A percentile compares a stretch with the other conserved stretches of the same genome.
These are phyloP conservation scores for Blastomyces gilchristii DNA, from an alignment of 2,329 filamentous ascomycete species.

Conservation along the genomic window DNA sequence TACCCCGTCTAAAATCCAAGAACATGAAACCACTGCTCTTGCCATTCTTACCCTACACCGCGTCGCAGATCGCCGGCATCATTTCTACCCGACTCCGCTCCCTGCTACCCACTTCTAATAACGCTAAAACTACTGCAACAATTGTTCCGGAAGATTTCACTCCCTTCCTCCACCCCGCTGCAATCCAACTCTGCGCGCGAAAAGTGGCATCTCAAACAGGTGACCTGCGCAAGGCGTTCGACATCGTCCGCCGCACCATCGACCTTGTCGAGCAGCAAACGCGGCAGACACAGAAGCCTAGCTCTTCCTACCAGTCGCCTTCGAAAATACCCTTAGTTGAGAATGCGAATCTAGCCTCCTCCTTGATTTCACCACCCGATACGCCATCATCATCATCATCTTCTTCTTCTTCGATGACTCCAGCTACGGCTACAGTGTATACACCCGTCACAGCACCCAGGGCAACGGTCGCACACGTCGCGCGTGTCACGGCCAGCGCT, in stretches of 20 bases:
- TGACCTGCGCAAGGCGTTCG: constrained; percentile 88
- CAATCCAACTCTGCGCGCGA: constrained; percentile 85
- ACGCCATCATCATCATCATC: constrained; percentile 55
- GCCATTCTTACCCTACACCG: constrained; percentile 86
- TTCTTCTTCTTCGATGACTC: constrained; percentile 21
- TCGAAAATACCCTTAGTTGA: constrained; percentile 29
- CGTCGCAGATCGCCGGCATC: constrained; percentile 74
- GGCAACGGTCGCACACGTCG: constrained; percentile 81
- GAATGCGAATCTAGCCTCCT: neutral
- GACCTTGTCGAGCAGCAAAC: constrained; percentile 84
- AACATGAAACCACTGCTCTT: constrained; percentile 84
- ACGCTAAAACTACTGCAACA: constrained; percentile 31
- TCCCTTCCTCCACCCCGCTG: constrained; percentile 86
- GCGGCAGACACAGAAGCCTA: constrained; percentile 49
- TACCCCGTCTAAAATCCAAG: constrained; percentile 84
- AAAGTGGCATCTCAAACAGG: constrained; percentile 93
- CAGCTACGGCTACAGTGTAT: constrained; percentile 41
- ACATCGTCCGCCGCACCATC: constrained; percentile 80
- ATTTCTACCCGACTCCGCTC: constrained; percentile 74
- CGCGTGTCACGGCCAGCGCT: constrained; percentile 76
- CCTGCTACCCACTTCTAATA: constrained; percentile 45
- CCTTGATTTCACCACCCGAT: constrained; percentile 55
- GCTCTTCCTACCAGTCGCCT: constrained; percentile 27
- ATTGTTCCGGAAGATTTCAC: constrained; percentile 42
- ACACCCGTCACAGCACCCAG: constrained; percentile 74